Conservation (phyloP, 148 eudicot species). For the Vaccinium macrocarpon region DNA sequence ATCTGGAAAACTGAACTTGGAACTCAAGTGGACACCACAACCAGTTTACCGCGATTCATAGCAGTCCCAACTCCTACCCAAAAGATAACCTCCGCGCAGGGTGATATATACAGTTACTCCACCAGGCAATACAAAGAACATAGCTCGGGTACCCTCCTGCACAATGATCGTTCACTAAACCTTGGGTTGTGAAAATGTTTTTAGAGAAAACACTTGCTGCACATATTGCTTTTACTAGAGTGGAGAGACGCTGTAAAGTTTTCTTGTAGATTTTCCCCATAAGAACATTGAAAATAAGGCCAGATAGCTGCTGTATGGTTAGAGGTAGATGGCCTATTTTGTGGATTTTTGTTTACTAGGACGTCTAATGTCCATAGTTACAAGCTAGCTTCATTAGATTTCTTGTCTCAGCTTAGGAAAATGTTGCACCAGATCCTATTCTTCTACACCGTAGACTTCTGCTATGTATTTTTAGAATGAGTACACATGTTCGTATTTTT, state of each 20-base stretch:
- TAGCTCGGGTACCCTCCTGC: neutral
- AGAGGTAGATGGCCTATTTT: neutral
- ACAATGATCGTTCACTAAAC: neutral
- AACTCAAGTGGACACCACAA: slow-evolving; percentile 83
- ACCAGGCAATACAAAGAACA: neutral
- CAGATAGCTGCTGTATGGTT: neutral
- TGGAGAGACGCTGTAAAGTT: slow-evolving; percentile 16
- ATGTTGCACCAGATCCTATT: neutral
- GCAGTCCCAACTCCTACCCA: neutral
- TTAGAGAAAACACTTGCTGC: neutral
- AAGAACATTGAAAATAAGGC: neutral
- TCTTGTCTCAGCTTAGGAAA: neutral
- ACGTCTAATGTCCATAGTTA: neutral
- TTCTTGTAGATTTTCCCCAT: neutral
- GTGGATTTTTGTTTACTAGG: neutral
- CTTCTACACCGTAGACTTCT: neutral
- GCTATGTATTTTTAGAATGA: neutral
- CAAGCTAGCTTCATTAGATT: neutral
- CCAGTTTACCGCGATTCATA: slow-evolving; percentile 75
- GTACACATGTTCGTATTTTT: neutral
- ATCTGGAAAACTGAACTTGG: slow-evolving; percentile 60
- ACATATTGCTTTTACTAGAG: slow-evolving; percentile 4
- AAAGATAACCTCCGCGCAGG: neutral
- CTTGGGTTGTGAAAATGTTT: neutral
- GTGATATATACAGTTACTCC: neutral